Base-by-base conservation (phyloP, 1,139 yeast species). In the Taphrina betulina region DNA sequence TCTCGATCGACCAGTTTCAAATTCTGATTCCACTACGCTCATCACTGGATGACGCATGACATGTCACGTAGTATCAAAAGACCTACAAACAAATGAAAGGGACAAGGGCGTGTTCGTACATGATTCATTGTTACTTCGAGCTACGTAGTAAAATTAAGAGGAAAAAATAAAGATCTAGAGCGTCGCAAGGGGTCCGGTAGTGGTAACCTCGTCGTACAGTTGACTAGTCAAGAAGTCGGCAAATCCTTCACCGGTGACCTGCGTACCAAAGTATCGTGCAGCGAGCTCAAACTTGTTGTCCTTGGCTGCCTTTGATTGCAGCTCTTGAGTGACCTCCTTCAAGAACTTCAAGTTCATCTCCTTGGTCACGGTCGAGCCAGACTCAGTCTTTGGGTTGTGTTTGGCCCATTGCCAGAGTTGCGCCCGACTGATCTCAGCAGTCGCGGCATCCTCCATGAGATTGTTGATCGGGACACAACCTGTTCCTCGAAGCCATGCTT, bases 391-490 rank as follows among this genome's bases (percentile, higher is more conserved):
- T 56, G 80, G 81, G 58, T 82, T 82, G 69, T 85, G 92, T 63
- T 81, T 81, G 61, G 84, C 88, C 92, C 92, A 85, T 71, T 85
- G 90, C 80, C 85, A 82, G 65, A 85, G 77, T 72, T 83, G 89
- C 37, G 87, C 79, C 70, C 94, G 81, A 31, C 90, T 83, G 37
- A 85, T 92, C 71, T 85, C 94, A 56, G 92, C 92, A 58, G 92
- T 85, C 50, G 92, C 92, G 56, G 92, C 92, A 67, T 85, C 92
- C 72, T 85, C 94, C 94, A 85, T 85, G 72, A 84, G 76, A 70
- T 78, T 82, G 75, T 84, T 83, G 71, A 85, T 83, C 65, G 94
- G 90, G 60, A 85, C 89, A 74, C 89, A 82, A 22, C 92, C 92
- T 63, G 80, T 72, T 59, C 86, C 85, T 65, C 88, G 78, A 66